Conservation (phyloP, 192 early-diverging fungal species). For the Entomortierella chlamydospora region DNA sequence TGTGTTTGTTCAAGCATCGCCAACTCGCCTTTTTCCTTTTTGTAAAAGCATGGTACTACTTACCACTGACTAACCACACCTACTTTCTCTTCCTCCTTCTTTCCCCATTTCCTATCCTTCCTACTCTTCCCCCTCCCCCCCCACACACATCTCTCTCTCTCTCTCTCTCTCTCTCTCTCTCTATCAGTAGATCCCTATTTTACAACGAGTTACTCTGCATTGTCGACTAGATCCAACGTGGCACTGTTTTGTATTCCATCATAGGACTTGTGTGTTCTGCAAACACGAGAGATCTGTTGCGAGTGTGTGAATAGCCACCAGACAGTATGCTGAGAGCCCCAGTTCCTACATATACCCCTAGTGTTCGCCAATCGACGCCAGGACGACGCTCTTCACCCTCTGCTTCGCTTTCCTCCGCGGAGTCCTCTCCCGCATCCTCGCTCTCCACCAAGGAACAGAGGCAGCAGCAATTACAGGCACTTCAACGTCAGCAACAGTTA, state of each 20-base stretch:
- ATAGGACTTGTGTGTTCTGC: too few species aligned
- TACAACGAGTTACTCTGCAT: background rate
- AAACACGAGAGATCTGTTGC: too few species aligned
- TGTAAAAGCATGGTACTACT: too few species aligned
- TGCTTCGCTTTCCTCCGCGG: constrained; percentile 12
- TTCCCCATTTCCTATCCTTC: background rate
- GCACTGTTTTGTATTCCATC: background rate
- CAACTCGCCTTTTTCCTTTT: too few species aligned
- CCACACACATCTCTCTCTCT: background rate
- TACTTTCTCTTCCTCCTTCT: background rate
- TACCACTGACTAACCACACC: too few species aligned
- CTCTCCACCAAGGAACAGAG: constrained; percentile 28
- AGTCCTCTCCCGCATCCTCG: constrained; percentile 14
- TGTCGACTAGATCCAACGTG: background rate
- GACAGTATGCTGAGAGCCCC: constrained; percentile 11
- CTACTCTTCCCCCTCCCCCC: background rate
- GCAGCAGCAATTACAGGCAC: constrained; percentile 30
- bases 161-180: background rate
- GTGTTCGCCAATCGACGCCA: background rate
- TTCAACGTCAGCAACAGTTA: constrained; percentile 35
- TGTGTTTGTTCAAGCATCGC: too few species aligned
- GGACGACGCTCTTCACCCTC: constrained; percentile 19
- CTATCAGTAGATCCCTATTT: background rate
- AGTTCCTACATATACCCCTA: constrained; percentile 1
- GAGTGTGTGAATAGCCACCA: too few species aligned